Base-by-base conservation (phyloP, 495 filamentous ascomycete genomes). In the Aspergillus sclerotiicarbonarius region DNA sequence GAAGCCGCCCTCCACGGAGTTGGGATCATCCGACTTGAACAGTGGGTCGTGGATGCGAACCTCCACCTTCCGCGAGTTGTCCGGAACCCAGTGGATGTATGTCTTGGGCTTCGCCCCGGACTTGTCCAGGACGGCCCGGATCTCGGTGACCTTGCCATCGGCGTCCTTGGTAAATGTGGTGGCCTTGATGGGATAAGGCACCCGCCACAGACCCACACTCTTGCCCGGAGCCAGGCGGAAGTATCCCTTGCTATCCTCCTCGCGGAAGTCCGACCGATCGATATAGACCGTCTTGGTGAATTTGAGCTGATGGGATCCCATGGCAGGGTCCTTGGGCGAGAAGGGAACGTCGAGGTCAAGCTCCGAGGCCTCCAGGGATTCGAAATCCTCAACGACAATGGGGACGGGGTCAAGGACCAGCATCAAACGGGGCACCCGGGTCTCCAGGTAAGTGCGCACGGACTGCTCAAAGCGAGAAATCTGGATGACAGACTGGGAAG, bases 151-250 rank as follows among this genome's bases (percentile, higher is more conserved):
- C 47, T 66, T 65, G 60, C 79, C 83, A 54, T 87, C 84, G 4
- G 62, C 67, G 48, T 90, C 85, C 71, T 91, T 94, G 50, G 66
- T 62, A 63, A 74, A 76, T 49, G 53, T 56, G 8, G 59, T 89
- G 7, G 90, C 91, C 18, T 83, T 89, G 73, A 98, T 90, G 2
- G 91, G 89, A 75, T 83, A 88, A 1, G 91, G 90, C 4, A 83
- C 88, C 66, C 95, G 87, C 57, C 95, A 81, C 1, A 98, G 81
- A 45, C 94, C 95, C 45, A 97, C 93, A 6, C 83, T 80, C 74
- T 98, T 94, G 58, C 89, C 90, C 0, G 92, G 92, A 0, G 95
- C 90, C 21, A 98, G 85, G 19, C 95, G 91, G 85, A 96, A 97
- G 77, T 91, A 96, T 58, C 95, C 89, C 47, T 87, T 83, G 63